Base-by-base conservation (phyloP, 768 basidiomycete genomes). In the Antrodiella citrinella region DNA sequence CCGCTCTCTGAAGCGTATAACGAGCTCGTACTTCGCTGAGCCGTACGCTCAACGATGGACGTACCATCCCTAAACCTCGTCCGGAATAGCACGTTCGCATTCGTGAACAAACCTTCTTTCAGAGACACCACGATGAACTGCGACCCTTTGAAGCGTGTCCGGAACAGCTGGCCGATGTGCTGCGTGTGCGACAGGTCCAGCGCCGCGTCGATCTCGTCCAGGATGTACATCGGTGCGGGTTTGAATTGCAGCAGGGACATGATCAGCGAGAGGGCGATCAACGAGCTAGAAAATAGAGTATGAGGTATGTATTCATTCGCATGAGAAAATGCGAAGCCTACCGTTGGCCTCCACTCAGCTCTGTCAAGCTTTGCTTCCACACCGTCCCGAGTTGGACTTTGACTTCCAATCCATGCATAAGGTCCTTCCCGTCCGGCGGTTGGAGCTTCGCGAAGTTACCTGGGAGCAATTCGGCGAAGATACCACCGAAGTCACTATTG, bases 221-320 rank as follows among this genome's bases (percentile, higher is more conserved):
- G 79, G 63, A 99, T 99, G 67, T 98, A 98, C 91, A 98, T 93
- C 2, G 93, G 95, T 13, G 95, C 94, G 5, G 95, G 94, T 62
- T 97, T 97, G 77, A 97, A 97, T 65, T 97, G 93, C n/a, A 98
- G 81, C 15, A 99, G 80, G 0, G 96, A 88, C 93, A 99, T 95
- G 72, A 98, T 98, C 35, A 99, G 76, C 11, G 95, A 98, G 0
- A 99, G 78, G 0, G 96, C 96, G 61, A 99, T 98, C 56, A 99
- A 77, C 0, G 96, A 99, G 56, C 94, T 98, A 58, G 20, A 39
- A 35, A 24, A 40, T n/a, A 44, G 12, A 47, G 26, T 15, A 2
- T 15, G 43, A 24, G 30, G 35, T 24, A 7, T 26, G 7, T 19
- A 25, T 4, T 18, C 18, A 21, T 4, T 25, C 10, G 41, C 21